Evolutionary conservation across 345 rosid species (phyloP).

Genomic region (Atalantia buxifolia): DNA sequence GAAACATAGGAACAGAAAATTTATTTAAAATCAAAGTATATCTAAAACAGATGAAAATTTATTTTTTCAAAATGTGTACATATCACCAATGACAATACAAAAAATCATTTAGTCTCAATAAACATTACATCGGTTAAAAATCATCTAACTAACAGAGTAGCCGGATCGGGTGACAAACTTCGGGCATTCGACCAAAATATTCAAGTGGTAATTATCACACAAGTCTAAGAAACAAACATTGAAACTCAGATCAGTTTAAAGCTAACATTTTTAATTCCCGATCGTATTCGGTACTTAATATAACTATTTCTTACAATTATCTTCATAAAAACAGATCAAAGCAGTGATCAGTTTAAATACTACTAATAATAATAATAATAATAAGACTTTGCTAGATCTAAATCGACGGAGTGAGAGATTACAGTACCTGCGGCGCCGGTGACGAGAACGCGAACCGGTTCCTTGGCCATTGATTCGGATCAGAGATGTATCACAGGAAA

Average conservation of each 20-base stretch:
- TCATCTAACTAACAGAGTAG: background rate
- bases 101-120: background rate
- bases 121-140: background rate
- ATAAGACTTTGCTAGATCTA: slow-evolving; percentile 8
- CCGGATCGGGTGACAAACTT: background rate
- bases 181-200: background rate
- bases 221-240: background rate
- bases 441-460: slow-evolving; percentile 94
- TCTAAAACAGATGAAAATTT: background rate
- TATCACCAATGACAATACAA: background rate
- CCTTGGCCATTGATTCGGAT: slow-evolving; percentile 70
- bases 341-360: background rate
- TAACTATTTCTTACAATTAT: background rate
- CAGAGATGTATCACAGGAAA: background rate
- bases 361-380: too few species aligned
- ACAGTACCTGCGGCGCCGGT: slow-evolving; percentile 96
- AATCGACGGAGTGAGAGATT: background rate
- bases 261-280: background rate
- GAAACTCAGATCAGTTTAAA: background rate
- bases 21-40: background rate
- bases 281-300: background rate
- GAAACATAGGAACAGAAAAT: too few species aligned
- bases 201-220: background rate
- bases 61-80: background rate
- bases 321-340: slow-evolving; percentile 7